phyloP scores from a whole-genome alignment of 345 rosid species.

The Microthlaspi erraticum region DNA sequence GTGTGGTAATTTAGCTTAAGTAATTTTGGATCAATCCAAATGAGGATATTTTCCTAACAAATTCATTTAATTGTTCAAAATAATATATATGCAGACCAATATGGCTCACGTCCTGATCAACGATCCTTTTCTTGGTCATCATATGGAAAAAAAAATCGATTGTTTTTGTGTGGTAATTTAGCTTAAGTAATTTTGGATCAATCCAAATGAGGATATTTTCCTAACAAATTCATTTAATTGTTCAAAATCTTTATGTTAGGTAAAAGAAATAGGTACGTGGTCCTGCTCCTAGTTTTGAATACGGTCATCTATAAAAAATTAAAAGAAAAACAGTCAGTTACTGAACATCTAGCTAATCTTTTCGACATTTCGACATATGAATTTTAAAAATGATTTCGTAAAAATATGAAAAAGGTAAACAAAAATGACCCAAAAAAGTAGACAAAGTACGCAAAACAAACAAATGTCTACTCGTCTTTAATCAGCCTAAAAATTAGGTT shows the following conservation, averaged over 20 bases:
- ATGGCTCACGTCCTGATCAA: constrained; percentile 27
- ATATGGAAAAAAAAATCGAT: background rate
- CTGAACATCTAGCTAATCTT: background rate
- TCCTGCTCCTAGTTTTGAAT: constrained; percentile 41
- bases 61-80: constrained; percentile 5
- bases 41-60: background rate
- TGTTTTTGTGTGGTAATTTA: background rate
- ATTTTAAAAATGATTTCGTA: background rate
- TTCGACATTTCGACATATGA: background rate
- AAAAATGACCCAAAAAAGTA: background rate
- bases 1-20: background rate
- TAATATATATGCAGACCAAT: constrained; percentile 24
- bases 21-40: background rate
- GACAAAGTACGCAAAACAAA: constrained; percentile 30
- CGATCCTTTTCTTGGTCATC: constrained; percentile 14
- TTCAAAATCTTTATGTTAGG: constrained; percentile 32
- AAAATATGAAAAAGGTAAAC: background rate
- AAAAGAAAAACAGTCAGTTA: background rate
- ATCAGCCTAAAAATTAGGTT: constrained; percentile 40
- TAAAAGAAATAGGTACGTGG: constrained; percentile 33
- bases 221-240: background rate
- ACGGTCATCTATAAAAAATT: constrained; percentile 37
- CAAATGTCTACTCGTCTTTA: constrained; percentile 31
- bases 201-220: background rate
- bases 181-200: background rate